Conservation (phyloP, 768 basidiomycete genomes). For the Trichaptum fuscoviolaceum region DNA sequence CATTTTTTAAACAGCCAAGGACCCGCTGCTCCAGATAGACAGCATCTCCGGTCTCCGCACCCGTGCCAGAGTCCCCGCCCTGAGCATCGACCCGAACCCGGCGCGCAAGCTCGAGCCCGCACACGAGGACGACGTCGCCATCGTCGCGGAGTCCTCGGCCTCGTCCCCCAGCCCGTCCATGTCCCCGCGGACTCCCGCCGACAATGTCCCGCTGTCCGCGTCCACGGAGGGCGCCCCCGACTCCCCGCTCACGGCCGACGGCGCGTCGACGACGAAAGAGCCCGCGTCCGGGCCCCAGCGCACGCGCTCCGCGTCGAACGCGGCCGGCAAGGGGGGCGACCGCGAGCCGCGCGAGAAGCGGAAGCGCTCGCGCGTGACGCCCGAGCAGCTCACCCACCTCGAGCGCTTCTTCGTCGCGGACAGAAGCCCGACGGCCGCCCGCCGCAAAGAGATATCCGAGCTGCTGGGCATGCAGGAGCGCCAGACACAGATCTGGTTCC, state of each 20-base stretch:
- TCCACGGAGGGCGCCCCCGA: constrained; percentile 2
- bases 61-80: not conserved
- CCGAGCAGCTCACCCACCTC: constrained; percentile 71
- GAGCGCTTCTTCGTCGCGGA: constrained; percentile 67
- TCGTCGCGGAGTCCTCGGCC: constrained; percentile 1
- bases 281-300: constrained; percentile 32
- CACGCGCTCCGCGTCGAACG: constrained; percentile 19
- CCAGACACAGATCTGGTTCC: constrained; percentile 89
- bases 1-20: constrained; percentile 2
- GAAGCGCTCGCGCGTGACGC: constrained; percentile 74
- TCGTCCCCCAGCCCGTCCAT: constrained; percentile 1
- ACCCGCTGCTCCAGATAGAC: constrained; percentile 1
- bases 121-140: not conserved
- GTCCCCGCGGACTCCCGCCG: not conserved
- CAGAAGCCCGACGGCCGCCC: constrained; percentile 64
- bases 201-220: not conserved
- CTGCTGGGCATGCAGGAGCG: constrained; percentile 78
- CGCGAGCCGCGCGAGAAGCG: constrained; percentile 49
- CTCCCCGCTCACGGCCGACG: not conserved
- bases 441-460: constrained; percentile 69
- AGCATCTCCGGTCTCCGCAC: not conserved
- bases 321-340: constrained; percentile 23
- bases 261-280: constrained; percentile 16
- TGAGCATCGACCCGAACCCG: not conserved
- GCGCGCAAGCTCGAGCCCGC: not conserved